These are phyloP conservation scores for Boletales sp. DNA, from an alignment of 768 basidiomycete species.

Conservation along the genomic window DNA sequence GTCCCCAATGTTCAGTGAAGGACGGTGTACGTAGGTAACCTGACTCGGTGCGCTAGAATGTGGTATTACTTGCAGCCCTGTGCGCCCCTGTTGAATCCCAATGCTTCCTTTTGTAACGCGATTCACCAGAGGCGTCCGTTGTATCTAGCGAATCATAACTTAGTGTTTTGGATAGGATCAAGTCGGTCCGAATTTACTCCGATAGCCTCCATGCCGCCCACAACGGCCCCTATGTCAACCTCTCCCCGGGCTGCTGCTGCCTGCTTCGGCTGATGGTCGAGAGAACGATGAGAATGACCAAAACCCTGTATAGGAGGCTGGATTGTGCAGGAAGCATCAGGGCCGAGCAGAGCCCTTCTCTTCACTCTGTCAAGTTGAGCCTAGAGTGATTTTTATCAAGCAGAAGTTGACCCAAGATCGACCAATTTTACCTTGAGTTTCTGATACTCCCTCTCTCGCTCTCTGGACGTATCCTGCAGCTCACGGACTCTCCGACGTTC, in stretches of 20 bases:
- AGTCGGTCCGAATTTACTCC: constrained; percentile 39
- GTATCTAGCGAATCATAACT: constrained; percentile 44
- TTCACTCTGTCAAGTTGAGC: constrained; percentile 79
- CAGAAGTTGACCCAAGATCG: not conserved
- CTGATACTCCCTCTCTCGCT: constrained; percentile 83
- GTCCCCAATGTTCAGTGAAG: constrained; percentile 38
- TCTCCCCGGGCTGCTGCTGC: constrained; percentile 10
- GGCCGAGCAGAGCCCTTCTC: constrained; percentile 70
- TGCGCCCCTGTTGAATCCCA: constrained; percentile 30
- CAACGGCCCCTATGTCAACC: constrained; percentile 51
- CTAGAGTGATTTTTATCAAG: constrained; percentile 33
- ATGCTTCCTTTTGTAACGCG: constrained; percentile 37
- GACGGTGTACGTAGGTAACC: constrained; percentile 35
- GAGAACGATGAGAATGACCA: constrained; percentile 13
- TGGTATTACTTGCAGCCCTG: constrained; percentile 28
- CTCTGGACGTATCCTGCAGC: constrained; percentile 67
- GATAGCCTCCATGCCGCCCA: constrained; percentile 63
- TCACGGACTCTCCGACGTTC: constrained; percentile 75
- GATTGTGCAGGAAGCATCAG: constrained; percentile 18
- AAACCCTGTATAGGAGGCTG: constrained; percentile 18
- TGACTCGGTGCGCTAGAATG: constrained; percentile 23
- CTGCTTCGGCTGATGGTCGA: constrained; percentile 19
- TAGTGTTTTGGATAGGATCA: not conserved
- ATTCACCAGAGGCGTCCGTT: constrained; percentile 62
- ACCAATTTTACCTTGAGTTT: constrained; percentile 63